Evolutionary conservation across 129 eudicot genomes (phyloP).

Genomic region (Gnaphalium uliginosum): DNA sequence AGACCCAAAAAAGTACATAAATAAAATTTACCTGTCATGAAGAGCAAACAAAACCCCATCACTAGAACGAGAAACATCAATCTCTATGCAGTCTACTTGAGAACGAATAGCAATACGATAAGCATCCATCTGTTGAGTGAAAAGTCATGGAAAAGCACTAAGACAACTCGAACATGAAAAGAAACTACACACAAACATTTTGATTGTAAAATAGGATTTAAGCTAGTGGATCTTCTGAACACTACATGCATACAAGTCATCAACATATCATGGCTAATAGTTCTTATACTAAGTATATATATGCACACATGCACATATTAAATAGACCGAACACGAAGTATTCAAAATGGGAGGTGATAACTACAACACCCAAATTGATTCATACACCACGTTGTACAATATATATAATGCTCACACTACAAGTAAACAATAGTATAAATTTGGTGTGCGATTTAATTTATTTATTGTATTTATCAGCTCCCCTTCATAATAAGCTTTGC

Average conservation of each 20-base stretch:
- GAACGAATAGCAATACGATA: slow-evolving; percentile 68
- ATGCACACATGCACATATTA: neutral
- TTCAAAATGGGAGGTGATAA: neutral
- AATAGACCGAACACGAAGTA: neutral
- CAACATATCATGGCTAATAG: neutral
- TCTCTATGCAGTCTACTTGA: slow-evolving; percentile 90
- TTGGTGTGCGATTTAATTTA: too few relatives aligned
- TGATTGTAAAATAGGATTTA: neutral
- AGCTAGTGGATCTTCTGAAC: neutral
- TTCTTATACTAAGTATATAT: neutral
- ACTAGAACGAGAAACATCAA: slow-evolving; percentile 95
- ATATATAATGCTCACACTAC: too few relatives aligned
- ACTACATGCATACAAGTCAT: neutral
- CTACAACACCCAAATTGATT: too few relatives aligned
- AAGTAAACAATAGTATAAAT: too few relatives aligned
- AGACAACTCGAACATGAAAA: slow-evolving; percentile 4
- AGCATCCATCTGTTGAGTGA: slow-evolving; percentile 67
- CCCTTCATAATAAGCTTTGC: slow-evolving; percentile 21
- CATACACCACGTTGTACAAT: too few relatives aligned
- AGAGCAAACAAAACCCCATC: slow-evolving; percentile 95
- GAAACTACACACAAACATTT: neutral
- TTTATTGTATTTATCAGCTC: too few relatives aligned
- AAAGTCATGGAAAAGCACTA: slow-evolving; percentile 2
- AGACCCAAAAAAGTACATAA: neutral
- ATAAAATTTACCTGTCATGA: slow-evolving; percentile 72